Base-by-base conservation (phyloP, 2,329 filamentous ascomycete genomes). In the Claviceps paspali region DNA sequence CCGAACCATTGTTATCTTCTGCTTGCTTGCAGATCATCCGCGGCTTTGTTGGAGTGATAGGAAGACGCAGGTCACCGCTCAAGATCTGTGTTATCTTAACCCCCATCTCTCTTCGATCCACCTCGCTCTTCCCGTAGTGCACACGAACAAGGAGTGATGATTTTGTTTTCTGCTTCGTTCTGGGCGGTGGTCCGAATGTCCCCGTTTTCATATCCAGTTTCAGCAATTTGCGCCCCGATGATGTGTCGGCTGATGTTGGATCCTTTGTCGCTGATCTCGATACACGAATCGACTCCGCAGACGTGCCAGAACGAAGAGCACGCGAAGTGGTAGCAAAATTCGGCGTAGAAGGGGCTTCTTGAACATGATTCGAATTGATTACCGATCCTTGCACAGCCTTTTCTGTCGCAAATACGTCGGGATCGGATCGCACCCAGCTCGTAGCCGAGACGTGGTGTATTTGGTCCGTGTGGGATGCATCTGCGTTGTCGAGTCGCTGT, bases 41-140 rank as follows among this genome's bases (percentile, higher is more conserved):
- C 26, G 30, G 41, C 30, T 44, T 46, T 34, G 37, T 43, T 6
- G 47, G 44, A 4, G 43, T 45, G 36, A 44, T 46, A 11, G 53
- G 48, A 6, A 53, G 41, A 11, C 49, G 45, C 5, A 49, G 42
- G 5, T 47, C 48, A 23, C 53, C 51, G 15, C 50, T 46, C 10
- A 86, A 53, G 18, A 92, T 81, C 4, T 67, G 60, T 18, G 76
- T 59, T 39, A 93, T 80, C 44, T 65, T 68, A 7, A 64, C 52
- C 0, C 77, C 80, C 21, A 82, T 53, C 0, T 57, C 56, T 23
- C 54, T 49, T 28, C 66, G 65, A 28, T 57, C 60, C 21, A 51
- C 52, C 6, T 60, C 51, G 39, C 72, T 67, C 4, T 48, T 50
- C 2, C 70, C 72, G 49, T 88, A 88, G 42, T 59, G 64, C 23